Evolutionary conservation across 495 filamentous ascomycete genomes (phyloP).

Genomic region (Tuber borchii): DNA sequence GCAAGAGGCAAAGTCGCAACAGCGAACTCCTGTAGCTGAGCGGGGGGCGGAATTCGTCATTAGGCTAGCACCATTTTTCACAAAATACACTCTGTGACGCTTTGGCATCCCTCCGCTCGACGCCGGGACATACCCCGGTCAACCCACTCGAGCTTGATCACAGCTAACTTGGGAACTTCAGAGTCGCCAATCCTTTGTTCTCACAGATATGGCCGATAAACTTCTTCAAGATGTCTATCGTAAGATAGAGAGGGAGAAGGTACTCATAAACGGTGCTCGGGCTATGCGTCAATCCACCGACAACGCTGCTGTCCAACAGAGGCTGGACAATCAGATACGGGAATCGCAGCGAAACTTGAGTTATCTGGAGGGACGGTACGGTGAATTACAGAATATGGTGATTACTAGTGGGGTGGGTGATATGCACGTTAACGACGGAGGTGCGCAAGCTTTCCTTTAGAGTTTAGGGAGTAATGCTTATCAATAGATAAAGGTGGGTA

Average conservation of each 20-base stretch:
- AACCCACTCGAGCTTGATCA: neutral
- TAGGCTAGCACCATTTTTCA: neutral
- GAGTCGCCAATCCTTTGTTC: neutral
- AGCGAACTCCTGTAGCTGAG: neutral
- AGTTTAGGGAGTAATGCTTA: conserved; percentile 42
- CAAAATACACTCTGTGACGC: neutral
- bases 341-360: conserved; percentile 86
- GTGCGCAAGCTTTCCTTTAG: conserved; percentile 52
- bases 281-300: conserved; percentile 91
- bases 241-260: conserved; percentile 98
- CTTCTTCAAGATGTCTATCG: conserved; percentile 63
- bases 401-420: conserved; percentile 54
- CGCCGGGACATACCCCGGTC: neutral
- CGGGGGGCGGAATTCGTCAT: conserved; percentile 3
- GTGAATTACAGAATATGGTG: conserved; percentile 75
- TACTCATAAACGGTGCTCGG: conserved; percentile 87
- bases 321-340: conserved; percentile 84
- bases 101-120: neutral
- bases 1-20: neutral
- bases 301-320: conserved; percentile 80
- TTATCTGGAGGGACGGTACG: conserved; percentile 85
- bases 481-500: conserved; percentile 30
- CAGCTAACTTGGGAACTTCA: neutral
- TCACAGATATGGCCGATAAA: conserved; percentile 37
- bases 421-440: conserved; percentile 52